Evolutionary conservation across 805 yeast genomes (phyloP).

Genomic region (Isabelozyma rhagii): DNA sequence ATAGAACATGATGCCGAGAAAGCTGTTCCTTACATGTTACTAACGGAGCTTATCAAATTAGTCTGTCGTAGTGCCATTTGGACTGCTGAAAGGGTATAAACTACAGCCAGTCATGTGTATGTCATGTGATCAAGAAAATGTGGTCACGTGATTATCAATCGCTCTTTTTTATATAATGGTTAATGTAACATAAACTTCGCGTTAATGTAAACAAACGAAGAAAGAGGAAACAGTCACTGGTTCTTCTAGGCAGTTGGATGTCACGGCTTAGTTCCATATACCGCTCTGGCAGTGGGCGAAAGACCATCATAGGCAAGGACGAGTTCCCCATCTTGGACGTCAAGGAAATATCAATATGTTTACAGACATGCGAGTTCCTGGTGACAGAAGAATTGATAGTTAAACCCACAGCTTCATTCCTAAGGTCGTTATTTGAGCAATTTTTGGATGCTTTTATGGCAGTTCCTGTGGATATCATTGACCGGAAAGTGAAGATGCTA

Average conservation of each 20-base stretch:
- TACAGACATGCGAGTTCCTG: conserved; percentile 59
- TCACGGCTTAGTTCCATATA: conserved; percentile 30
- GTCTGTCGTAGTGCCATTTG: conserved; percentile 87
- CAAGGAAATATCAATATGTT: conserved; percentile 54
- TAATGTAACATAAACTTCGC: not conserved
- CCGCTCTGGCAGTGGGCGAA: conserved; percentile 20
- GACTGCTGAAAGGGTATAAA: conserved; percentile 79
- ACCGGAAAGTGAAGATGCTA: conserved; percentile 10
- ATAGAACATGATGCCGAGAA: conserved; percentile 85
- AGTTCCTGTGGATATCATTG: conserved; percentile 32
- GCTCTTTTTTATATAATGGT: not conserved
- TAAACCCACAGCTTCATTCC: conserved; percentile 56
- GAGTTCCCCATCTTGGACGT: conserved; percentile 62
- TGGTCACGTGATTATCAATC: no score
- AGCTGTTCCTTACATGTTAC: conserved; percentile 86
- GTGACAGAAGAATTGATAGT: conserved; percentile 58
- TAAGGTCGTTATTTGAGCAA: conserved; percentile 55
- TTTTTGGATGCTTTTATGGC: conserved; percentile 61
- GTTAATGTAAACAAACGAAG: not conserved
- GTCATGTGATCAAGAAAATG: not conserved
- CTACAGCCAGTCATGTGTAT: not conserved
- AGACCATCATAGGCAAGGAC: conserved; percentile 31
- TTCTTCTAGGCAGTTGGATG: conserved; percentile 9
- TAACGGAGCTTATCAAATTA: conserved; percentile 82
- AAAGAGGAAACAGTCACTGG: not conserved